Base-by-base conservation (phyloP, 495 filamentous ascomycete species). In the Aspergillus carlsbadensis region DNA sequence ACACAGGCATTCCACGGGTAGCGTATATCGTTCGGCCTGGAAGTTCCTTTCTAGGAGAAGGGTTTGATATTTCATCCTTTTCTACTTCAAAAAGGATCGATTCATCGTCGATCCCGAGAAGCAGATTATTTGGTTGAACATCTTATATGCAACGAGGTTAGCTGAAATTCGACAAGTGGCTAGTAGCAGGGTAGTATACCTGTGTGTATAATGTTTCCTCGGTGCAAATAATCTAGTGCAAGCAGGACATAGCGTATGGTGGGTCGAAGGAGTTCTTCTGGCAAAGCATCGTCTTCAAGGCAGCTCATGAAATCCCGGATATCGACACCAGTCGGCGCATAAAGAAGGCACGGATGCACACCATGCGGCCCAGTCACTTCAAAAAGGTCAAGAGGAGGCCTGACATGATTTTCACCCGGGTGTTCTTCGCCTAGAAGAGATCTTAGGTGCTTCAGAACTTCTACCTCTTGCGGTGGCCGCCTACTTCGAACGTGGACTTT, bases 141-240 rank as follows among this genome's bases (percentile, higher is more conserved):
- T 67, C 64, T 69, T 22, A 18, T 15, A 15, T 15, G 18, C 22
- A 46, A 5, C 21, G 11, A 22, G 20, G 7, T 26, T 13, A 1
- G 14, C 11, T 13, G 3, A 8, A 29, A 3, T 29, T 8, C 26
- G 26, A 29, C 3, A 29, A 29, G 21, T 7, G 15, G n/a, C 24
- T 29, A n/a, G 10, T 42, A 17, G 29, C 18, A 17, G 24, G 42
- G 13, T 29, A 17, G 24, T 44, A 35, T 58, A 77, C 75, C 78
- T 10, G 74, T 75, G 57, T 82, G 76, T 14, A 78, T 67, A 5
- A 78, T 40, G 5, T 66, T 34, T 20, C 65, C 67, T n/a, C 60
- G 63, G 46, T 79, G 76, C 0, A 80, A 58, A 48, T 67, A 76
- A 40, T 78, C 69, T 44, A 80, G 57, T 0, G 67, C 75, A 39